phyloP scores from a whole-genome alignment of 2,329 filamentous ascomycete genomes.

The Paecilomyces sp. region DNA sequence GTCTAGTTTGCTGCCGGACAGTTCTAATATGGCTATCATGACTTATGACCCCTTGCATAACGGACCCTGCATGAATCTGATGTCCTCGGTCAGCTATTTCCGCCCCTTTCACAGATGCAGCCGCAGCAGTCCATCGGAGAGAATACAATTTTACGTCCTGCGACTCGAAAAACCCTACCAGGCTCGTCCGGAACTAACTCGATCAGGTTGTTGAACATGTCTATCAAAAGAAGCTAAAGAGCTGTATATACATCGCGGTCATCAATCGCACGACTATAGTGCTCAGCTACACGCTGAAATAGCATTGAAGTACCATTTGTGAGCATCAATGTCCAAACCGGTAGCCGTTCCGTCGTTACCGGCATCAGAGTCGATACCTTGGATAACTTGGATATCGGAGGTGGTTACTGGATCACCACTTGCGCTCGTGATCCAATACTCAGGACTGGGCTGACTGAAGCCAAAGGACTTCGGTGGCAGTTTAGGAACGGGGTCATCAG shows the following conservation, averaged over 20 bases:
- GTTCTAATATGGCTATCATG: too few relatives aligned
- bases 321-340: conserved; percentile 18
- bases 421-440: conserved; percentile 34
- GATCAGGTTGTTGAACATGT: neutral
- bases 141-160: too few relatives aligned
- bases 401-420: conserved; percentile 20
- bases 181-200: neutral
- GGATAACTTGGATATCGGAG: conserved; percentile 23
- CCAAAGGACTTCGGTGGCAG: conserved; percentile 25
- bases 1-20: too few relatives aligned
- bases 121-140: too few relatives aligned
- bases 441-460: conserved; percentile 30
- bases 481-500: conserved; percentile 31
- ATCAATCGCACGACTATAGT: neutral
- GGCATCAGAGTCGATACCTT: conserved; percentile 21
- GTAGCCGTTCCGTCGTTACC: conserved; percentile 26
- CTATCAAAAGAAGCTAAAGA: neutral
- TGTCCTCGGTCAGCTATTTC: too few relatives aligned
- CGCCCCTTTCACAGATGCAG: too few relatives aligned
- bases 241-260: neutral
- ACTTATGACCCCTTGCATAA: too few relatives aligned
- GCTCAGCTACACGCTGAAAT: conserved; percentile 2
- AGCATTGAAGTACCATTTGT: conserved; percentile 23
- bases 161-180: too few relatives aligned
- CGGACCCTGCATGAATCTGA: too few relatives aligned